Percentiles rank a stretch among this genome's conserved stretches.
Conservation (phyloP, 2,329 filamentous ascomycete genomes). For the Lecanicillium sp. region DNA sequence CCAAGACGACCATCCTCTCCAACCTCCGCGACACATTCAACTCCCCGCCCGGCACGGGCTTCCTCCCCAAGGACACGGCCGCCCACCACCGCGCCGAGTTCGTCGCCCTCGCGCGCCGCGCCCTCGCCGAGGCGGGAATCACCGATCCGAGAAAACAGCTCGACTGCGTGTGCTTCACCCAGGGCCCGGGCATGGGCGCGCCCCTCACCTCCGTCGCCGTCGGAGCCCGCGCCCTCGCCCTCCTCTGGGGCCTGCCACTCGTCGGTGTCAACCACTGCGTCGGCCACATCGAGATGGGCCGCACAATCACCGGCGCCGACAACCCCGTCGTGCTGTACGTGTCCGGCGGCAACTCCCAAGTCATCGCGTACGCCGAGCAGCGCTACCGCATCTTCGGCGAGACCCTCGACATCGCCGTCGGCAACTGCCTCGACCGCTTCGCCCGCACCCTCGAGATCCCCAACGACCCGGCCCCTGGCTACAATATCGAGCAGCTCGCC, state of each 20-base stretch:
- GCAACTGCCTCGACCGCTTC: constrained; percentile 95
- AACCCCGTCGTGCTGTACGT: constrained; percentile 97
- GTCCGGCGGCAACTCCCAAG: constrained; percentile 92
- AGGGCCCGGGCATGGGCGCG: constrained; percentile 93
- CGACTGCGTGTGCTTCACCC: constrained; percentile 92
- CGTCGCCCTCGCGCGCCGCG: constrained; percentile 70
- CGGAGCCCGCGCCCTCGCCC: constrained; percentile 70
- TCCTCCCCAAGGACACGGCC: constrained; percentile 94
- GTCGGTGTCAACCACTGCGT: constrained; percentile 98
- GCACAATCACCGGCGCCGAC: constrained; percentile 79
- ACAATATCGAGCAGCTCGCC: constrained; percentile 95
- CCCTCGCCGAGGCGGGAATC: constrained; percentile 61
- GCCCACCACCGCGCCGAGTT: constrained; percentile 86
- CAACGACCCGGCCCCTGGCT: constrained; percentile 94
- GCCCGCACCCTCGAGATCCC: constrained; percentile 84
- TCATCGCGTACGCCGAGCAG: constrained; percentile 92
- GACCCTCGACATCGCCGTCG: constrained; percentile 93
- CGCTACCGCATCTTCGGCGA: constrained; percentile 97
- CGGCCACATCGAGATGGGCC: constrained; percentile 97
- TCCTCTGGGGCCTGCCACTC: constrained; percentile 83
- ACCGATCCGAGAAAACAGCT: constrained; percentile 56
- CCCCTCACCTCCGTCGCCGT: constrained; percentile 83
- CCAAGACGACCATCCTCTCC: constrained; percentile 63
- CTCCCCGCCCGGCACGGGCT: constrained; percentile 86
- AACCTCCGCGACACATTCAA: constrained; percentile 94